These are phyloP conservation scores for Cicer arietinum DNA, from an alignment of 306 rosid species.

Conservation along the genomic window DNA sequence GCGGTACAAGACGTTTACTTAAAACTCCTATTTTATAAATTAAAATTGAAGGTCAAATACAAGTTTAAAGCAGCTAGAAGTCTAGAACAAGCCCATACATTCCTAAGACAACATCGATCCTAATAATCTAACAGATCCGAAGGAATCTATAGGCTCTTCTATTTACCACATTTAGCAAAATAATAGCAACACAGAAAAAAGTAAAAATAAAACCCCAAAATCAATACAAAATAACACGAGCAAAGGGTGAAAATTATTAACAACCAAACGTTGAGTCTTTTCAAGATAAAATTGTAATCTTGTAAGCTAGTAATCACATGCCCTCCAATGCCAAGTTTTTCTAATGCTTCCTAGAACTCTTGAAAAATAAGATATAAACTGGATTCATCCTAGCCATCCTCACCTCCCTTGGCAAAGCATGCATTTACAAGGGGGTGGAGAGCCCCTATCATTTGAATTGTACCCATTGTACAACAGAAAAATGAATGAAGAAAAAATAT, in stretches of 20 bases:
- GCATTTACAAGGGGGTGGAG: not conserved
- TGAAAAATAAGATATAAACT: constrained; percentile 5
- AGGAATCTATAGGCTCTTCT: constrained; percentile 7
- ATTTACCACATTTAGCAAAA: constrained; percentile 6
- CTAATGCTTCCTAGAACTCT: constrained; percentile 12
- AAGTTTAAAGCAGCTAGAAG: not conserved
- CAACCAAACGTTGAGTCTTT: not conserved
- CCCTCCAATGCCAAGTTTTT: constrained; percentile 6
- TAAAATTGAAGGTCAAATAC: constrained; percentile 6
- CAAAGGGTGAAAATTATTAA: not conserved
- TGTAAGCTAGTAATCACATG: not conserved
- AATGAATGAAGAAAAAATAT: too few relatives aligned
- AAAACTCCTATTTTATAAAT: constrained; percentile 17
- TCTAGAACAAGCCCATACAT: constrained; percentile 16
- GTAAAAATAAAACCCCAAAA: not conserved
- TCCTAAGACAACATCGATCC: constrained; percentile 17
- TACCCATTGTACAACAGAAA: not conserved
- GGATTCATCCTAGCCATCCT: not conserved
- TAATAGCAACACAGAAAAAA: not conserved
- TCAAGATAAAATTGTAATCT: not conserved
- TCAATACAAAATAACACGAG: not conserved
- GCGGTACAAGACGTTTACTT: constrained; percentile 2
- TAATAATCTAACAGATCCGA: constrained; percentile 2
- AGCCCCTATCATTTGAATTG: not conserved
- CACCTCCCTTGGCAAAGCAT: constrained; percentile 13